phyloP scores from a whole-genome alignment of 78 protist genomes.

The Dictyostelium capitatum region DNA sequence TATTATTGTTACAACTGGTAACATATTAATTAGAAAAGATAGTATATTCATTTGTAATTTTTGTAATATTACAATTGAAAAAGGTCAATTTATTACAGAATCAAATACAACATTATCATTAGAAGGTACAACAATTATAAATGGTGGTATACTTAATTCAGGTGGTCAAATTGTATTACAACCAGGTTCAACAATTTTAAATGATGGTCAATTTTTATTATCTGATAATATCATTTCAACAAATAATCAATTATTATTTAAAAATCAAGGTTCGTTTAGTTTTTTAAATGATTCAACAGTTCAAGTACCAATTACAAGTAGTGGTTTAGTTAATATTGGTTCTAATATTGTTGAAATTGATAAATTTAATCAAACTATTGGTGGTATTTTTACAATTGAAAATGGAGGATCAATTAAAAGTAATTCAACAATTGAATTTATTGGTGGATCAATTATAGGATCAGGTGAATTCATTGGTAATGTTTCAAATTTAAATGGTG shows the following conservation, averaged over 20 bases:
- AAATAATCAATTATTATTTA: neutral
- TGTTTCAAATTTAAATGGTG: neutral
- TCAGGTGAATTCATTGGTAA: neutral
- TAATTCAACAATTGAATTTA: neutral
- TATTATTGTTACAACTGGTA: neutral
- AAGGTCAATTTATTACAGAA: neutral
- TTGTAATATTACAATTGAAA: neutral
- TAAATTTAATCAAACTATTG: neutral
- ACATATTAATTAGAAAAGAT: neutral
- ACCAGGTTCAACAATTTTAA: neutral
- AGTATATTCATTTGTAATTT: neutral
- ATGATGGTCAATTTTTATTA: neutral
- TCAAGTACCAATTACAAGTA: neutral
- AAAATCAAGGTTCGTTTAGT: neutral
- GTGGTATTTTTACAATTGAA: neutral
- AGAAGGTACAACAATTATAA: constrained; percentile 6
- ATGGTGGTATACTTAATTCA: neutral
- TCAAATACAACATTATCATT: neutral
- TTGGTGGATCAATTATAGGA: neutral
- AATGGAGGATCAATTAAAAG: neutral
- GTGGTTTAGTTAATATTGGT: neutral
- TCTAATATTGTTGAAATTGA: neutral
- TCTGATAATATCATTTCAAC: neutral
- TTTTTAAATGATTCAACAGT: neutral
- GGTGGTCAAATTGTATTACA: neutral